phyloP scores from a whole-genome alignment of 202 grass and related monocot genomes.

The Elaeis oleifera region DNA sequence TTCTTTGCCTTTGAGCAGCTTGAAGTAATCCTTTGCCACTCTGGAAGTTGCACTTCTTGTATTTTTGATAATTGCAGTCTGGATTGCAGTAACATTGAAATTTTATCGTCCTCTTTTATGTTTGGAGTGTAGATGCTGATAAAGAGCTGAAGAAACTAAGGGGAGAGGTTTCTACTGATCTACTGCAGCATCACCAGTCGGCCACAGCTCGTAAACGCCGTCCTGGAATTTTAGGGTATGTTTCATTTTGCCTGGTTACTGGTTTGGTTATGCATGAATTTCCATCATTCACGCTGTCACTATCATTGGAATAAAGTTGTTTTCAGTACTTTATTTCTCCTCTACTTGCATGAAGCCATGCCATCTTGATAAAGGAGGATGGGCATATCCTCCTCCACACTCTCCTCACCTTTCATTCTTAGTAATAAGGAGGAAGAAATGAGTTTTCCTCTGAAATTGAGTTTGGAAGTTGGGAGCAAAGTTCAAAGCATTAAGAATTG shows the following conservation, averaged over 20 bases:
- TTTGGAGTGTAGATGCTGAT: conserved; percentile 39
- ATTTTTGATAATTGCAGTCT: too few relatives aligned
- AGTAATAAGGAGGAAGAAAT: too few relatives aligned
- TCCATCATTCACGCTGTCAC: background rate
- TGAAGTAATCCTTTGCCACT: conserved; percentile 28
- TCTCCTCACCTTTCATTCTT: too few relatives aligned
- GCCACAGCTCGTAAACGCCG: conserved; percentile 17
- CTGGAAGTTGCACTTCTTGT: too few relatives aligned
- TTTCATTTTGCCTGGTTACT: background rate
- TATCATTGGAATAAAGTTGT: background rate
- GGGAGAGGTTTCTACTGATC: conserved; percentile 28
- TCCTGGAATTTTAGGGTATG: conserved; percentile 35
- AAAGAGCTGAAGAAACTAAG: conserved; percentile 36
- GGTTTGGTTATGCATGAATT: too few relatives aligned
- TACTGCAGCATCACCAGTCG: conserved; percentile 8
- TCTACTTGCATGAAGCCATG: too few relatives aligned
- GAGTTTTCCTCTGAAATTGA: too few relatives aligned
- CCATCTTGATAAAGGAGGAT: too few relatives aligned
- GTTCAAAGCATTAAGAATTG: too few relatives aligned
- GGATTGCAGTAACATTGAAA: background rate
- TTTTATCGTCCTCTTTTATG: conserved; percentile 4
- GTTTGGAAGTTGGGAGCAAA: too few relatives aligned
- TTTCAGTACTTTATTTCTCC: background rate
- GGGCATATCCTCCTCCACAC: too few relatives aligned
- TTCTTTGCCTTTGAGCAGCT: conserved; percentile 26